phyloP scores from a whole-genome alignment of 2,329 filamentous ascomycete genomes.

The Penicillium sp. region DNA sequence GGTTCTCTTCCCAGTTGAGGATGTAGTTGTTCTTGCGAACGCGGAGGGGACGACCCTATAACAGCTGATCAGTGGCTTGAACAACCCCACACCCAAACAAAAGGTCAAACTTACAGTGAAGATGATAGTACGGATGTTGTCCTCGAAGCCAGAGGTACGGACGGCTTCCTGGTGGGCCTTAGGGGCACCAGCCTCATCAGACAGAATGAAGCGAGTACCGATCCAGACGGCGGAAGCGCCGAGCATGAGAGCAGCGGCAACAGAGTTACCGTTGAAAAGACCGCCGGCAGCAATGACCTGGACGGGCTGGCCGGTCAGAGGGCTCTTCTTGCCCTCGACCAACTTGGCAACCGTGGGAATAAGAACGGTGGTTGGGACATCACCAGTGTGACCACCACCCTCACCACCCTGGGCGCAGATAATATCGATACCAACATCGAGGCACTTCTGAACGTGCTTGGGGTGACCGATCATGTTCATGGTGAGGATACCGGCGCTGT shows the following conservation, averaged over 20 bases:
- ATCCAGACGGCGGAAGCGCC: constrained; percentile 94
- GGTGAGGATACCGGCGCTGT: constrained; percentile 84
- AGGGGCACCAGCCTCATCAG: constrained; percentile 90
- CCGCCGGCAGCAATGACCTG: constrained; percentile 93
- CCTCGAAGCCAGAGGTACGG: constrained; percentile 85
- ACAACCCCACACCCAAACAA: background rate
- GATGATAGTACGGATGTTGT: constrained; percentile 96
- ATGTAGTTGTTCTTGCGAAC: constrained; percentile 95
- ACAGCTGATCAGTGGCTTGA: constrained; percentile 16
- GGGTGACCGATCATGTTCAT: constrained; percentile 99
- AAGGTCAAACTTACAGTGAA: constrained; percentile 65
- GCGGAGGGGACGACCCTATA: constrained; percentile 77
- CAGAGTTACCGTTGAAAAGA: constrained; percentile 86
- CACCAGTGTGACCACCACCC: constrained; percentile 93
- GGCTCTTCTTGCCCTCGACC: constrained; percentile 77
- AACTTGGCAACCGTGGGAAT: constrained; percentile 89
- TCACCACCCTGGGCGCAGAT: constrained; percentile 99
- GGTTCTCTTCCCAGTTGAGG: constrained; percentile 92
- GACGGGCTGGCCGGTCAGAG: constrained; percentile 82
- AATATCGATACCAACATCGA: constrained; percentile 88
- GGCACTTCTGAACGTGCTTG: constrained; percentile 96
- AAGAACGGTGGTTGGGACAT: constrained; percentile 86
- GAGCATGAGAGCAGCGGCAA: constrained; percentile 89
- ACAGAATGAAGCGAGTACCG: constrained; percentile 91
- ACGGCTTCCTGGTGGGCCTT: constrained; percentile 95